Conservation (phyloP, 108 stramenopile species). For the Cyclotella baltica region DNA sequence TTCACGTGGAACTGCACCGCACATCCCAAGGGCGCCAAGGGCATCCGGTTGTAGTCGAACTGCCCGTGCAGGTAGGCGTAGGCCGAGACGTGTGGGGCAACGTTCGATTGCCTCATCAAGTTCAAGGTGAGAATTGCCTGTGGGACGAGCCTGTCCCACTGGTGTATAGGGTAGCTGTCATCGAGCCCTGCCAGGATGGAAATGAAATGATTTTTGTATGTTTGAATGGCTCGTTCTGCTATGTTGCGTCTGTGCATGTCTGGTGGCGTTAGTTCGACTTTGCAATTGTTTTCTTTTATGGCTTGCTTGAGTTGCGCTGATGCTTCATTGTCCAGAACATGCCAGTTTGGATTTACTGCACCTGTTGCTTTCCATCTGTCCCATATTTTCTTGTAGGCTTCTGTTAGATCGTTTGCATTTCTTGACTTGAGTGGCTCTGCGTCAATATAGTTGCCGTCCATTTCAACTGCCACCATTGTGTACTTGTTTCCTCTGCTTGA, state of each 20-base stretch:
- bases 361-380: neutral
- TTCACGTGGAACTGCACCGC: constrained; percentile 37
- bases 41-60: constrained; percentile 55
- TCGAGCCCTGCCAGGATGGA: neutral
- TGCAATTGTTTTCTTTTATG: neutral
- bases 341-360: no score
- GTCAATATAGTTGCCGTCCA: no score
- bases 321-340: neutral
- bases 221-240: constrained; percentile 61
- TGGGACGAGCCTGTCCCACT: constrained; percentile 45
- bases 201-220: constrained; percentile 52
- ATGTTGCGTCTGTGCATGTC: constrained; percentile 50
- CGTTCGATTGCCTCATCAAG: constrained; percentile 44
- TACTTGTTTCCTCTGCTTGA: constrained; percentile 15
- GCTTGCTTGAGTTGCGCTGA: neutral
- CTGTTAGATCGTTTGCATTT: neutral
- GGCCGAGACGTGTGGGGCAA: constrained; percentile 32
- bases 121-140: constrained; percentile 53
- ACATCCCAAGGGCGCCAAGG: constrained; percentile 57
- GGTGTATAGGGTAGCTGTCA: constrained; percentile 16
- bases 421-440: constrained; percentile 17
- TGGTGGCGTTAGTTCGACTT: constrained; percentile 48
- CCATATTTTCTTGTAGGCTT: constrained; percentile 9
- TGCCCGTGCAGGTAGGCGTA: constrained; percentile 20
- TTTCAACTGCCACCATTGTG: no score